Evolutionary conservation across 140 eudicot genomes (phyloP).

Genomic region (Stevia rebaudiana): DNA sequence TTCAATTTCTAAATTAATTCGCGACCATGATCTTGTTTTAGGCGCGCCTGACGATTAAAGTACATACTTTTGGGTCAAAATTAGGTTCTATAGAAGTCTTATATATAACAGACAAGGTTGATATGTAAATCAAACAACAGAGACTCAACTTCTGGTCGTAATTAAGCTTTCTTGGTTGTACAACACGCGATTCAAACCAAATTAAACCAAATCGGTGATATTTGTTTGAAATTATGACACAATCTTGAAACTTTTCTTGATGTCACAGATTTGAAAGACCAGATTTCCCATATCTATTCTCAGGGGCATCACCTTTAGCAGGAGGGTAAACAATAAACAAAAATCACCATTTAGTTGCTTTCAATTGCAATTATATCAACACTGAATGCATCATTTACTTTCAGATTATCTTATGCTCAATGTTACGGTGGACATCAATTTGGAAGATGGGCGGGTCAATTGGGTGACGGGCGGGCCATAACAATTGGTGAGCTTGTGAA

Average conservation of each 20-base stretch:
- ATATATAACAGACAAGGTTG: no score
- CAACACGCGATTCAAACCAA: no score
- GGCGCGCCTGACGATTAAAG: no score
- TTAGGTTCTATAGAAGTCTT: no score
- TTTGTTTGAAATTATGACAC: neutral
- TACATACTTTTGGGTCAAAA: no score
- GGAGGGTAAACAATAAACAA: constrained; percentile 79
- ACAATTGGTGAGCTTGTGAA: constrained; percentile 85
- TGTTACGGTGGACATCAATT: constrained; percentile 99
- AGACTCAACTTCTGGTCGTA: no score
- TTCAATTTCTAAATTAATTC: neutral
- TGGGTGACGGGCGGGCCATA: constrained; percentile 98
- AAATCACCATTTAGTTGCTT: neutral
- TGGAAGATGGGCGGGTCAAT: constrained; percentile 97
- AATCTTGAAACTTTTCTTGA: constrained; percentile 7
- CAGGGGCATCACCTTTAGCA: constrained; percentile 75
- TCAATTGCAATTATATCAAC: neutral
- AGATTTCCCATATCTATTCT: constrained; percentile 66
- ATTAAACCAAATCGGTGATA: no score
- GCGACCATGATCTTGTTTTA: neutral
- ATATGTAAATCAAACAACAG: no score
- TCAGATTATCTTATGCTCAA: constrained; percentile 82
- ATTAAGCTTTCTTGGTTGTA: no score
- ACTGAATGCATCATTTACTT: neutral
- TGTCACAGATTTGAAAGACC: constrained; percentile 74